These are phyloP conservation scores for Mortierella sp. DNA, from an alignment of 371 early-diverging fungal genomes.

Conservation along the genomic window DNA sequence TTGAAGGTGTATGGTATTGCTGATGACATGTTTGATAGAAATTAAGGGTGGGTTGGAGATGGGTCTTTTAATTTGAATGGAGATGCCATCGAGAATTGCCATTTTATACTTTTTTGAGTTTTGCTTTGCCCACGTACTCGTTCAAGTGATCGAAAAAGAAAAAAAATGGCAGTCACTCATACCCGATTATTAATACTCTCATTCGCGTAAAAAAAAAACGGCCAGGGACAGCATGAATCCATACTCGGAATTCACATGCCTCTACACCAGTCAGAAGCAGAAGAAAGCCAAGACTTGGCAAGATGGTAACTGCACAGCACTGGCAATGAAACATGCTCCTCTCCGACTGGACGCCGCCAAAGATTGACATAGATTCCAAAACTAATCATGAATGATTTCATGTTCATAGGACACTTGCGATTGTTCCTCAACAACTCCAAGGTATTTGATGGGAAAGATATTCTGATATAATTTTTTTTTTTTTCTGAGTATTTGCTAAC, in stretches of 20 bases:
- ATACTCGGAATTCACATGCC: constrained; percentile 53
- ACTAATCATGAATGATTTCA: background rate
- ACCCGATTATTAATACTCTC: background rate
- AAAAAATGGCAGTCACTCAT: constrained; percentile 6
- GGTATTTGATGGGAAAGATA: constrained; percentile 4
- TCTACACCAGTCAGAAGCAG: constrained; percentile 70
- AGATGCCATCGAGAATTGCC: background rate
- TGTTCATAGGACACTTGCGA: constrained; percentile 37
- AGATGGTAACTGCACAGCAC: constrained; percentile 60
- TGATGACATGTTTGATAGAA: constrained; percentile 36
- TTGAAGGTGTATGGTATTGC: constrained; percentile 63
- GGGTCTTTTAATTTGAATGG: background rate
- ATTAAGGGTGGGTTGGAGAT: constrained; percentile 33
- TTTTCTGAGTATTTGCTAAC: background rate
- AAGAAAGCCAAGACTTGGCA: constrained; percentile 77
- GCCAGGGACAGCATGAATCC: constrained; percentile 32
- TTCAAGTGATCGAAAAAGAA: constrained; percentile 5
- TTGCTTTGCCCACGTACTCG: constrained; percentile 3
- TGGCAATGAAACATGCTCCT: background rate
- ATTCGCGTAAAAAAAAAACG: background rate
- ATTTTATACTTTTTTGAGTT: background rate
- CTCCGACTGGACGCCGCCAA: constrained; percentile 12
- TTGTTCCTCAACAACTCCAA: constrained; percentile 55
- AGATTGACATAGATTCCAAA: background rate
- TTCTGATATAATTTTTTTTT: background rate